phyloP scores from a whole-genome alignment of 768 basidiomycete species.

The Dendrothele bispora region DNA sequence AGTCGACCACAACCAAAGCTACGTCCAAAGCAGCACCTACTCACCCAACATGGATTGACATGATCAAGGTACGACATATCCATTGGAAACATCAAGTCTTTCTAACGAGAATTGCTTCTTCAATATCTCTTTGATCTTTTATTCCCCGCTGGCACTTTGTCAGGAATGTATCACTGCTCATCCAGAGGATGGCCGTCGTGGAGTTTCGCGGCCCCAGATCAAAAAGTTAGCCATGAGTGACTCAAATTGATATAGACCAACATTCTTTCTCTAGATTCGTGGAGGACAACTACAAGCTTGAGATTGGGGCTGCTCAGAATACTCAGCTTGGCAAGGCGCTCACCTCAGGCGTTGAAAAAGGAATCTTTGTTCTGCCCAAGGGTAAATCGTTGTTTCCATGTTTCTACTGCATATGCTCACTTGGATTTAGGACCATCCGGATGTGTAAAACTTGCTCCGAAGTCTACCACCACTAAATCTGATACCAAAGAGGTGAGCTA shows the following conservation, averaged over 20 bases:
- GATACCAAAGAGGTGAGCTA: slow-evolving; percentile 45
- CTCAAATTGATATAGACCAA: background rate
- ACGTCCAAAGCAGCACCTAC: slow-evolving; percentile 46
- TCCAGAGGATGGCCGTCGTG: slow-evolving; percentile 74
- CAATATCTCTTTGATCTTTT: background rate
- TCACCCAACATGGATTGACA: slow-evolving; percentile 68
- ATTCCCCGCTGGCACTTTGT: slow-evolving; percentile 8
- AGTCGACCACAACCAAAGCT: slow-evolving; percentile 47
- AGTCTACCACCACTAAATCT: slow-evolving; percentile 24
- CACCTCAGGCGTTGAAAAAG: slow-evolving; percentile 77
- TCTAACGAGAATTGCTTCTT: background rate
- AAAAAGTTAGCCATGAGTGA: slow-evolving; percentile 67
- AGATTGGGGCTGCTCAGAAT: slow-evolving; percentile 76
- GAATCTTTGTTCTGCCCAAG: slow-evolving; percentile 85
- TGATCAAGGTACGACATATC: slow-evolving; percentile 67
- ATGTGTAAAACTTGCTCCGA: slow-evolving; percentile 71
- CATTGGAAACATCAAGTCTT: slow-evolving; percentile 12
- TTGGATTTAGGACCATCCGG: slow-evolving; percentile 63
- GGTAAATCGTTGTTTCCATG: slow-evolving; percentile 45
- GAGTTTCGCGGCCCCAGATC: slow-evolving; percentile 89
- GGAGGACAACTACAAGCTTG: slow-evolving; percentile 78
- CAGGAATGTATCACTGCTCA: slow-evolving; percentile 82
- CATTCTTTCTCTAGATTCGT: slow-evolving; percentile 77
- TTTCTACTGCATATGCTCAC: slow-evolving; percentile 24
- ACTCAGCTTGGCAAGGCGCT: slow-evolving; percentile 82